phyloP scores from a whole-genome alignment of 495 filamentous ascomycete genomes.

The Polyplosphaeria fusca region DNA sequence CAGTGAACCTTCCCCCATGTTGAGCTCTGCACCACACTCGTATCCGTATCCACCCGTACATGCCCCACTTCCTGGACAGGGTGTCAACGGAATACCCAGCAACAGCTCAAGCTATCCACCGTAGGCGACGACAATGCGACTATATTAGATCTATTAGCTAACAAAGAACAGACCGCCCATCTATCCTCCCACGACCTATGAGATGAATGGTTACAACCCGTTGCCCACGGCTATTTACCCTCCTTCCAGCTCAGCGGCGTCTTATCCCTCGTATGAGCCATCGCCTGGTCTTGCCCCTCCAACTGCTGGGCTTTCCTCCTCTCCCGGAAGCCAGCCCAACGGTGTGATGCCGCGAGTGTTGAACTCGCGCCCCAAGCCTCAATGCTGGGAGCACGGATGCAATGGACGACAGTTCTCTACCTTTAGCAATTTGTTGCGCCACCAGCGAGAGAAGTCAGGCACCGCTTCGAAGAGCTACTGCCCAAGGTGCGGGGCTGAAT shows the following conservation, averaged over 20 bases:
- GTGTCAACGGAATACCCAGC: conserved; percentile 12
- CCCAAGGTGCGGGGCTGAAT: conserved; percentile 84
- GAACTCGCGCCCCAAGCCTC: conserved; percentile 76
- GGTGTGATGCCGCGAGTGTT: conserved; percentile 57
- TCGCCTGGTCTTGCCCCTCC: conserved; percentile 10
- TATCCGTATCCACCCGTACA: conserved; percentile 28
- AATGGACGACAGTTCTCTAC: conserved; percentile 92
- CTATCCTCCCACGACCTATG: conserved; percentile 30
- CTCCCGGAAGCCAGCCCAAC: conserved; percentile 10
- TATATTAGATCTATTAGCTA: too few species aligned
- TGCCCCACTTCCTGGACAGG: conserved; percentile 14
- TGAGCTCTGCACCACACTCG: conserved; percentile 21
- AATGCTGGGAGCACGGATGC: conserved; percentile 95
- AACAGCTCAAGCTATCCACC: conserved; percentile 32
- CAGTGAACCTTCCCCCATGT: conserved; percentile 20
- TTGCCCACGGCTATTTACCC: conserved; percentile 30
- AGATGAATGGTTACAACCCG: conserved; percentile 19
- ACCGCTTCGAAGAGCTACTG: conserved; percentile 82
- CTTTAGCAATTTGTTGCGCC: conserved; percentile 88
- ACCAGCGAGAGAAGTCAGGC: conserved; percentile 91
- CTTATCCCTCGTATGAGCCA: conserved; percentile 23
- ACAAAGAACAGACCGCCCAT: conserved; percentile 18
- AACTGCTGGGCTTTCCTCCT: conserved; percentile 22
- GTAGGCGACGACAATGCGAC: too few species aligned
- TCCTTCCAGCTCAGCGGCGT: conserved; percentile 8